Conservation (phyloP, 306 rosid species). For the Trifolium pratense region DNA sequence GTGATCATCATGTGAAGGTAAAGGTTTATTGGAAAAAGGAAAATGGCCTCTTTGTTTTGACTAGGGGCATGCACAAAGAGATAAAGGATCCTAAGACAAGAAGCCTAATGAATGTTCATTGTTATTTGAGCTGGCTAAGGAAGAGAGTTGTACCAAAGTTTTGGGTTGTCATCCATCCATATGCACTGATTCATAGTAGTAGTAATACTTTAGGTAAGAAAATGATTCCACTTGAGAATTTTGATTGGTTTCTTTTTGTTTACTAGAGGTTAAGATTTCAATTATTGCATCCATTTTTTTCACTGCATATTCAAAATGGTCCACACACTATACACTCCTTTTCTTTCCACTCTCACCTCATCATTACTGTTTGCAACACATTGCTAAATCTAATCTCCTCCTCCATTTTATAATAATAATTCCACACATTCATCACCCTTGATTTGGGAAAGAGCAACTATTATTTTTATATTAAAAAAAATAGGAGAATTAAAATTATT, state of each 20-base stretch:
- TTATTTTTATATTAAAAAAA: no score
- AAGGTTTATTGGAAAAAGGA: constrained; percentile 31
- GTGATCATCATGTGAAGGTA: constrained; percentile 8
- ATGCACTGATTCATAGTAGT: constrained; percentile 44
- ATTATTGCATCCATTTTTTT: constrained; percentile 41
- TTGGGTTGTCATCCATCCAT: constrained; percentile 50
- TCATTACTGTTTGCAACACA: constrained; percentile 55
- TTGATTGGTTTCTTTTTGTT: constrained; percentile 40
- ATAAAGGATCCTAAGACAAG: constrained; percentile 24
- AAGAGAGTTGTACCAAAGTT: constrained; percentile 20
- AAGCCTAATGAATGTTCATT: constrained; percentile 41
- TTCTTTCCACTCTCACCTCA: constrained; percentile 51
- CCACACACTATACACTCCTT: constrained; percentile 47
- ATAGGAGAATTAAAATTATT: no score
- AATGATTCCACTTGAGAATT: constrained; percentile 42
- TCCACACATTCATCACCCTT: constrained; percentile 45
- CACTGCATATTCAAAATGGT: constrained; percentile 45
- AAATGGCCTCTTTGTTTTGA: constrained; percentile 9
- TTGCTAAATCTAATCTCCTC: constrained; percentile 54
- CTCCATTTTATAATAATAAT: constrained; percentile 40
- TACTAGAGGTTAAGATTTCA: constrained; percentile 34
- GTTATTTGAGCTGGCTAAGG: constrained; percentile 45
- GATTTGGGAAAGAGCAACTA: constrained; percentile 21
- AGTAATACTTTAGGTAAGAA: constrained; percentile 42
- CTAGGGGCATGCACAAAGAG: constrained; percentile 24